Base-by-base conservation (phyloP, 495 filamentous ascomycete genomes). In the Penicillium riverlandense region DNA sequence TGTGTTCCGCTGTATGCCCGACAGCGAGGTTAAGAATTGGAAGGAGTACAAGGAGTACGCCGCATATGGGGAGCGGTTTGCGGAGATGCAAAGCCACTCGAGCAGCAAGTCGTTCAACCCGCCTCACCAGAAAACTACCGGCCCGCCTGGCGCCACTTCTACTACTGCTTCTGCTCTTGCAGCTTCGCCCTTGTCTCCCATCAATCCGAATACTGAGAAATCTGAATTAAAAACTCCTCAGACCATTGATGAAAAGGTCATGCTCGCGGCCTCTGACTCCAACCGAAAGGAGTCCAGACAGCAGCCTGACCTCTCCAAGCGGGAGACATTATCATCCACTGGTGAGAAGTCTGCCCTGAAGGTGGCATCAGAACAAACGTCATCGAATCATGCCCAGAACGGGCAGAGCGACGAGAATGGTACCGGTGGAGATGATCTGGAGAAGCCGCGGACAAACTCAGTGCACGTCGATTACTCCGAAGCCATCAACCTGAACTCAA, bases 1-100 rank as follows among this genome's bases (percentile, higher is more conserved):
- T 43, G 94, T 98, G 10, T 98, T 98, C 71, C 82, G 94, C 37
- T 95, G 89, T 63, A 91, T 91, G 86, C 92, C 92, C 2, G 92
- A 98, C 57, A 95, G 79, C 43, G 88, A 96, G 53, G 94, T 94
- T 49, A 85, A 83, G 49, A 87, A 80, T 40, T 98, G 94, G 94
- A 84, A 85, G 52, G 87, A 94, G 50, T 98, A 97, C 69, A 90
- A 88, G 55, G 85, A 95, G 45, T 96, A 84, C 57, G 69, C 79
- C 38, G 77, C 83, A 6, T 97, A 95, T 58, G 77, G 76, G 16
- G 82, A 85, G 50, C 78, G 83, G 11, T 95, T 96, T 65, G 76
- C 79, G 42, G 83, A 86, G 46, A 79, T 82, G 65, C 76, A 86
- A 53, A 77, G 61, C 30, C 72, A 76, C 31, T 65, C 72, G 37